These are phyloP conservation scores for Didymella exigua DNA, from an alignment of 2,329 filamentous ascomycete species.

Conservation along the genomic window DNA sequence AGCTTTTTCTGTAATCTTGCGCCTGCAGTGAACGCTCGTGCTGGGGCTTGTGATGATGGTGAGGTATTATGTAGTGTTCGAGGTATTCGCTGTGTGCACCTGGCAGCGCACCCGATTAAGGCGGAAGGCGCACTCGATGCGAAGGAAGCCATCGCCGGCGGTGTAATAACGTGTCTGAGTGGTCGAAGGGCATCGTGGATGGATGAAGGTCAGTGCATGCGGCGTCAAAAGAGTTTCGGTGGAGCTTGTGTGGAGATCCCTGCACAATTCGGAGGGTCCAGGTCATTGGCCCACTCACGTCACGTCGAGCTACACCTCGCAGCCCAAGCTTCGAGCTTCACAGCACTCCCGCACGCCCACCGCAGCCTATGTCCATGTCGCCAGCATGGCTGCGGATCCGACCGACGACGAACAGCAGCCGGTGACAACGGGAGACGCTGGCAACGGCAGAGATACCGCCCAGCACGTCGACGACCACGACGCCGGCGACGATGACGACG, in stretches of 20 bases:
- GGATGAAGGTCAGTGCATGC: constrained; percentile 3
- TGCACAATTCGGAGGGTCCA: constrained; percentile 13
- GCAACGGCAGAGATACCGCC: constrained; percentile 4
- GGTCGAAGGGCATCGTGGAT: constrained; percentile 3
- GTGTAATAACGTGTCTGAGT: neutral
- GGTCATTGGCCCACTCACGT: constrained; percentile 16
- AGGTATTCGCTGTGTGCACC: constrained; percentile 12
- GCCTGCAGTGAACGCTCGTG: constrained; percentile 28
- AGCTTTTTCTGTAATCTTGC: constrained; percentile 24
- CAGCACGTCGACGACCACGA: constrained; percentile 14
- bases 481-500: constrained; percentile 34
- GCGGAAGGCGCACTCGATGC: constrained; percentile 2
- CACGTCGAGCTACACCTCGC: constrained; percentile 32
- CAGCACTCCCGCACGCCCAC: constrained; percentile 23
- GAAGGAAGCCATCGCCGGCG: constrained; percentile 8
- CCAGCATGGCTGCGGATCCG: constrained; percentile 49
- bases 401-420: constrained; percentile 34
- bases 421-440: constrained; percentile 8
- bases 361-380: constrained; percentile 44
- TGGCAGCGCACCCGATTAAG: constrained; percentile 2
- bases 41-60: constrained; percentile 6
- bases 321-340: constrained; percentile 30
- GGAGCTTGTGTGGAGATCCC: constrained; percentile 16
- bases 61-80: constrained; percentile 9
- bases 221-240: constrained; percentile 8